Percentiles rank a stretch among this genome's conserved stretches.
These are phyloP conservation scores for Protomyces inouyei DNA, from an alignment of 1,139 yeast genomes.

Conservation along the genomic window DNA sequence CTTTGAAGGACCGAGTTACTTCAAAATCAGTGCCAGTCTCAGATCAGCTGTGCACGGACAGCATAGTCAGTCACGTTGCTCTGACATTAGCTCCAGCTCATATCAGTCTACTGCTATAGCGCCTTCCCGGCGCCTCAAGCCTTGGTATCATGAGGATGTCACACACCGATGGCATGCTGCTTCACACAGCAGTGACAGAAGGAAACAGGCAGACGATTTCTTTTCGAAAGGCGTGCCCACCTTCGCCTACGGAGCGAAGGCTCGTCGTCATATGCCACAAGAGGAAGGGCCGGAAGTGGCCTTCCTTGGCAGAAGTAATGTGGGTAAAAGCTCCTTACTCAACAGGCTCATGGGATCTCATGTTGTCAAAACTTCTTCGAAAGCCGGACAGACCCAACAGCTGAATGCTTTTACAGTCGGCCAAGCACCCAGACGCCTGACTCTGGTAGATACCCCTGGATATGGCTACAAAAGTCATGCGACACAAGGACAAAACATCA, in stretches of 20 bases:
- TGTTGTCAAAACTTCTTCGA: slow-evolving; percentile 16
- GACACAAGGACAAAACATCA: slow-evolving; percentile 5
- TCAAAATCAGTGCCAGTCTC: too few relatives aligned
- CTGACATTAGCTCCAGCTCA: too few relatives aligned
- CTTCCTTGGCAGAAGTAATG: slow-evolving; percentile 21
- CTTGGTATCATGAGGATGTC: background rate
- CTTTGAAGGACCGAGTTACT: too few relatives aligned
- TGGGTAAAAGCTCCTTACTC: slow-evolving; percentile 18
- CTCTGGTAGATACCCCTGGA: slow-evolving; percentile 22
- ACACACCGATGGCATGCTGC: background rate
- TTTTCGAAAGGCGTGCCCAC: background rate
- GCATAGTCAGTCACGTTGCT: too few relatives aligned
- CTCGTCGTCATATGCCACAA: background rate
- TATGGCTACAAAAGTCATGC: slow-evolving; percentile 18
- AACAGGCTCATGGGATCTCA: slow-evolving; percentile 8
- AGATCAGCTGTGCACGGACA: too few relatives aligned
- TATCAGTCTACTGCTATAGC: too few relatives aligned
- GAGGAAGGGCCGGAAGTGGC: slow-evolving; percentile 16
- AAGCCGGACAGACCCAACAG: slow-evolving; percentile 19
- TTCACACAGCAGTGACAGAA: background rate
- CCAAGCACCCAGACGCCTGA: background rate
- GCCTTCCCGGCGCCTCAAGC: too few relatives aligned
- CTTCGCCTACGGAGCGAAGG: background rate
- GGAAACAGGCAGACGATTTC: background rate
- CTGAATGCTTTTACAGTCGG: slow-evolving; percentile 24